Conservation (phyloP, 2,329 filamentous ascomycete species). For the Claviceps digitariae region DNA sequence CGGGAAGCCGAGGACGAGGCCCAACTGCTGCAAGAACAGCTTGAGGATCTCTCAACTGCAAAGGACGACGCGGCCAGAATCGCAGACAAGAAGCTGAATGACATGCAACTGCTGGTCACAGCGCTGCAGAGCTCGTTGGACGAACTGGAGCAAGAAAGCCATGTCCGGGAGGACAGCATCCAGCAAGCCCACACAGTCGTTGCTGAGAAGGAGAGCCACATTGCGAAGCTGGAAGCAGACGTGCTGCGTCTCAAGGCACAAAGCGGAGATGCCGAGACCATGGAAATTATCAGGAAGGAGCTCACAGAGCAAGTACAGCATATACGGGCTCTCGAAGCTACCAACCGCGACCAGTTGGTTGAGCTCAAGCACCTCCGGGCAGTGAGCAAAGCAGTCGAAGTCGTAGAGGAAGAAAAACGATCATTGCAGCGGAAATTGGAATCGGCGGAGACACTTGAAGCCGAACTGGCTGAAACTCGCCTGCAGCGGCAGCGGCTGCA, state of each 20-base stretch:
- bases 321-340: constrained; percentile 69
- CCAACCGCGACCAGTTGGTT: constrained; percentile 62
- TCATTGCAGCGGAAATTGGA: constrained; percentile 65
- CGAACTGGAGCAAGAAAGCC: constrained; percentile 46
- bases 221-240: constrained; percentile 67
- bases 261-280: constrained; percentile 72
- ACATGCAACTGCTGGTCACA: constrained; percentile 39
- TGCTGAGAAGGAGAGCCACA: constrained; percentile 53
- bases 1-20: constrained; percentile 61
- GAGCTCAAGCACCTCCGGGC: constrained; percentile 76
- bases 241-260: constrained; percentile 74
- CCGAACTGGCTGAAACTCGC: constrained; percentile 64
- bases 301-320: constrained; percentile 86
- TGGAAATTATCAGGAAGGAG: constrained; percentile 75
- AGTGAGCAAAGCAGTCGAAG: constrained; percentile 72
- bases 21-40: constrained; percentile 63
- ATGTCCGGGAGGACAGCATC: constrained; percentile 40
- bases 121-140: constrained; percentile 34
- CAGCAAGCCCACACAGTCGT: constrained; percentile 53
- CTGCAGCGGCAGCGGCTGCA: constrained; percentile 78
- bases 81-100: constrained; percentile 38
- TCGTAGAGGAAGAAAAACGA: constrained; percentile 92
- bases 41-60: constrained; percentile 53
- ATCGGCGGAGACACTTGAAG: constrained; percentile 57
- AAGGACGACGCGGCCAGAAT: constrained; percentile 58